These are phyloP conservation scores for Chlorociboria aeruginascens DNA, from an alignment of 495 filamentous ascomycete genomes.

Conservation along the genomic window DNA sequence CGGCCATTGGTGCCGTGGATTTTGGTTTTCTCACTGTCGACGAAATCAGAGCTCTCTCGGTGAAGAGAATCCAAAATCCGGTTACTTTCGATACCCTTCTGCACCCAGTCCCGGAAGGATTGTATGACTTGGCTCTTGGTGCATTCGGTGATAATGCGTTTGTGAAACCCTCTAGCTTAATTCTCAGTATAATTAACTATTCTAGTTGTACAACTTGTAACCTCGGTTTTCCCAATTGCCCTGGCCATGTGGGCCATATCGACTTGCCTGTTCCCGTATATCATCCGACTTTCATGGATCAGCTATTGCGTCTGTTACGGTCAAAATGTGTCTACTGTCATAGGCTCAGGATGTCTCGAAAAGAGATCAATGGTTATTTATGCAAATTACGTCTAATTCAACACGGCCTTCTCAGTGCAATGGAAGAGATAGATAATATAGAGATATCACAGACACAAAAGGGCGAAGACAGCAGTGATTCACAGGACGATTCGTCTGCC, in stretches of 20 bases:
- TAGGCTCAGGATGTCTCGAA: constrained; percentile 60
- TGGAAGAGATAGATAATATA: constrained; percentile 52
- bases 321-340: constrained; percentile 86
- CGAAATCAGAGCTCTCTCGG: constrained; percentile 81
- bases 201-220: constrained; percentile 82
- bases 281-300: constrained; percentile 88
- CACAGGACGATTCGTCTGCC: constrained; percentile 23
- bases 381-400: constrained; percentile 85
- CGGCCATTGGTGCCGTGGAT: constrained; percentile 73
- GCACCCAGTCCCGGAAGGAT: constrained; percentile 73
- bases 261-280: constrained; percentile 88
- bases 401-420: constrained; percentile 67
- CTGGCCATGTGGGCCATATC: constrained; percentile 90
- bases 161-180: constrained; percentile 7
- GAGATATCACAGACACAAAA: constrained; percentile 26
- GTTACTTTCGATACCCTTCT: constrained; percentile 80
- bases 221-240: constrained; percentile 58
- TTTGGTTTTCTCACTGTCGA: constrained; percentile 70
- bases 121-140: constrained; percentile 91
- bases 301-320: constrained; percentile 68
- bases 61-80: constrained; percentile 82
- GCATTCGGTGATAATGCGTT: constrained; percentile 75
- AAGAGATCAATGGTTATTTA: constrained; percentile 57
- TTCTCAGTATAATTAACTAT: constrained; percentile 5
- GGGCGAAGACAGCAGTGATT: constrained; percentile 16